Evolutionary conservation across 805 yeast genomes (phyloP).

Genomic region (Candida maltosa): DNA sequence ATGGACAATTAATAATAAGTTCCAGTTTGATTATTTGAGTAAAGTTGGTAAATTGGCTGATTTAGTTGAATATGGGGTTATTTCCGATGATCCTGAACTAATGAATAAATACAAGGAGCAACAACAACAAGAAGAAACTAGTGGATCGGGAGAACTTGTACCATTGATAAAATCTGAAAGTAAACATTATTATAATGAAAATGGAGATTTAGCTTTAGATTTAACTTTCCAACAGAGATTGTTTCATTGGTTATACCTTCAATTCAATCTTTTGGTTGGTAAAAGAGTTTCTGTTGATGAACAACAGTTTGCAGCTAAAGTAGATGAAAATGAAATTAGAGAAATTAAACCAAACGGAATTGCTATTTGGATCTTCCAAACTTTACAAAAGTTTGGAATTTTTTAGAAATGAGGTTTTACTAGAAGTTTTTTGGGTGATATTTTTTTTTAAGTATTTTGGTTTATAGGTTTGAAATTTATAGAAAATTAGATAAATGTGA

Average conservation of each 20-base stretch:
- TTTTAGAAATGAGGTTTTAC: no score
- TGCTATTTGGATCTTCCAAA: slow-evolving; percentile 16
- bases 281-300: slow-evolving; percentile 14
- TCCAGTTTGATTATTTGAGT: slow-evolving; percentile 32
- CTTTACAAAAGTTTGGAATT: slow-evolving; percentile 22
- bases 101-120: slow-evolving; percentile 18
- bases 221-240: slow-evolving; percentile 14
- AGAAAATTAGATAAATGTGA: no score
- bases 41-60: slow-evolving; percentile 20
- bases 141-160: slow-evolving; percentile 1
- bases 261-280: slow-evolving; percentile 10
- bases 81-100: slow-evolving; percentile 33
- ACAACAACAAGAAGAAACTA: slow-evolving; percentile 7
- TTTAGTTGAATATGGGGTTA: slow-evolving; percentile 31
- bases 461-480: no score
- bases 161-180: neutral
- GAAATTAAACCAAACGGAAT: slow-evolving; percentile 11
- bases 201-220: slow-evolving; percentile 7
- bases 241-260: slow-evolving; percentile 10
- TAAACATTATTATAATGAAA: slow-evolving; percentile 5
- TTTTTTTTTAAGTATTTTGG: no score
- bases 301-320: slow-evolving; percentile 15
- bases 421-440: no score
- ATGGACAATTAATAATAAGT: slow-evolving; percentile 38
- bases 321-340: slow-evolving; percentile 16